Evolutionary conservation across 192 early-diverging fungal species (phyloP).

Genomic region (Rhizophagus clarus): DNA sequence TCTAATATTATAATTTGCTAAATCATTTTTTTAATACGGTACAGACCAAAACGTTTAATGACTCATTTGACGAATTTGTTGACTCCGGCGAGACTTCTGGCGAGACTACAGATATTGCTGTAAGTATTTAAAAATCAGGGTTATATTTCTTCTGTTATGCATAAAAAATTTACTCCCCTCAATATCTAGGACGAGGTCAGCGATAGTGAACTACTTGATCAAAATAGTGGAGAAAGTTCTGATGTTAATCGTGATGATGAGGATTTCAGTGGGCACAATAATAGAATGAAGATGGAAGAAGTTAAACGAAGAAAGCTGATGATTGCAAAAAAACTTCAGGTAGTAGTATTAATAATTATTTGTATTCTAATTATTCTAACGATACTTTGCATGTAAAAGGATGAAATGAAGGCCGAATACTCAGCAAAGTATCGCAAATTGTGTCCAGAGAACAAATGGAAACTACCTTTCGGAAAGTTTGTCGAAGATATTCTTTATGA

Average conservation of each 20-base stretch:
- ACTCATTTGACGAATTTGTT: neutral
- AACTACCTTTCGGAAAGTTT: neutral
- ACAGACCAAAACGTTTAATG: neutral
- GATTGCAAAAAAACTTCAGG: neutral
- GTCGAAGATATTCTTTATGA: constrained; percentile 14
- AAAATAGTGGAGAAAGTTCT: too few species aligned
- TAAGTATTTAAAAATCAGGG: too few species aligned
- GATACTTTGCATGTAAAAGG: neutral
- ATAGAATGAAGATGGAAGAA: neutral
- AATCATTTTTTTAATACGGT: too few species aligned
- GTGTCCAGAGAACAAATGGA: neutral
- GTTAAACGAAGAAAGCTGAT: neutral
- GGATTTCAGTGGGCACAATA: neutral
- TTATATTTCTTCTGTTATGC: too few species aligned
- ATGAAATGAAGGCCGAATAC: neutral
- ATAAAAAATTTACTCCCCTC: too few species aligned
- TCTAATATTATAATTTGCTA: too few species aligned
- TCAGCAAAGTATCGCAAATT: neutral
- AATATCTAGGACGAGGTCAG: too few species aligned
- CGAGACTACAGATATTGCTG: too few species aligned
- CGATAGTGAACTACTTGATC: too few species aligned
- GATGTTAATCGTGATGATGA: too few species aligned
- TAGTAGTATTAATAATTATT: neutral
- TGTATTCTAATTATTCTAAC: neutral
- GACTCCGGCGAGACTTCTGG: neutral